Percentiles rank a stretch among this genome's conserved stretches.
phyloP scores from a whole-genome alignment of 768 basidiomycete species.

The Auriscalpium vulgare region DNA sequence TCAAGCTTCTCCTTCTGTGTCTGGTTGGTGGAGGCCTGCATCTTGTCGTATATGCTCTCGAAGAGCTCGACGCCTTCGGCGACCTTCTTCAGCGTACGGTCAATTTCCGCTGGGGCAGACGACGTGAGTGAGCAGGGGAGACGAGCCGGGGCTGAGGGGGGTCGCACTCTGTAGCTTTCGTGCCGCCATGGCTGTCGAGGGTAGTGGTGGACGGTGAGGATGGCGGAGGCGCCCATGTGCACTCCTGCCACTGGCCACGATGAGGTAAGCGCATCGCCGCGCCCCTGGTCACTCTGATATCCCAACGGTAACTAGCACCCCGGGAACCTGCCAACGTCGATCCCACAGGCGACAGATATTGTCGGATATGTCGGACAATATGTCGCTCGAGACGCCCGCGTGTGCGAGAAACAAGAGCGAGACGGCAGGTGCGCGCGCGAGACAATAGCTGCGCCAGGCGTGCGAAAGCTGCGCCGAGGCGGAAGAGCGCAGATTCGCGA shows the following conservation, averaged over 20 bases:
- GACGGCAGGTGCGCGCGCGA: neutral
- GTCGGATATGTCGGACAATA: neutral
- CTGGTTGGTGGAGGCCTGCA: constrained; percentile 91
- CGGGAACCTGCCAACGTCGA: neutral
- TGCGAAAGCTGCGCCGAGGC: constrained; percentile 4
- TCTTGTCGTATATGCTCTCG: constrained; percentile 96
- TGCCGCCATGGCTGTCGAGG: constrained; percentile 65
- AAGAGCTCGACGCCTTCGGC: constrained; percentile 91
- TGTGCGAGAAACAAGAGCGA: neutral
- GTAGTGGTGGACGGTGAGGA: constrained; percentile 5
- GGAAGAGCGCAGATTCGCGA: neutral
- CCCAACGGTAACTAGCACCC: neutral
- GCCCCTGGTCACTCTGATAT: too few relatives aligned
- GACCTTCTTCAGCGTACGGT: constrained; percentile 97
- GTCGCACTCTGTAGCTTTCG: constrained; percentile 77
- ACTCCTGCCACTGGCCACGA: neutral
- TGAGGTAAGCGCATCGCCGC: neutral
- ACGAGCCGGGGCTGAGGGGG: too few relatives aligned
- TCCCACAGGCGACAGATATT: neutral
- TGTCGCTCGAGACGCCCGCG: neutral
- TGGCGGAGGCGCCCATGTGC: neutral
- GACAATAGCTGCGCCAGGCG: neutral
- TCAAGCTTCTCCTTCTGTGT: constrained; percentile 99
- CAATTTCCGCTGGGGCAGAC: constrained; percentile 80
- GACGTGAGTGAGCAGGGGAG: too few relatives aligned